Base-by-base conservation (phyloP, 192 early-diverging fungal genomes). In the Coemansia sp. region DNA sequence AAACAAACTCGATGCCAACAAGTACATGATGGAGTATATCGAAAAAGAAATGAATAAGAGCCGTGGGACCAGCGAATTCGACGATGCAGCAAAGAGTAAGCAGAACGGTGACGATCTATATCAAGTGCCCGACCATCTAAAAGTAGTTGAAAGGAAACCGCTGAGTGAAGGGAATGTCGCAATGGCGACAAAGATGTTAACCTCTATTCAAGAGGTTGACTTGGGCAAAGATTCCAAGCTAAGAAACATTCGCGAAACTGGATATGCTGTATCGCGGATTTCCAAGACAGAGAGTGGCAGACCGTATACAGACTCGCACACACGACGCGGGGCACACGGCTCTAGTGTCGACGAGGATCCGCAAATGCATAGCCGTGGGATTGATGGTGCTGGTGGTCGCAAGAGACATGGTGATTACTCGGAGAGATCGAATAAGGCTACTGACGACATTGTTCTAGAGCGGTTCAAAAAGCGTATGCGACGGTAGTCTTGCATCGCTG, bases 171-270 rank as follows among this genome's bases (percentile, higher is more conserved):
- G 92, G 12, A 93, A 89, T 55, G 91, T 93, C 7, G 87, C 92
- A 22, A 77, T 91, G 25, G 93, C 92, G 4, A 82, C 91, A 15
- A 83, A 86, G 11, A 93, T 96, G 91, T 64, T 96, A 30, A 92
- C 91, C 7, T 91, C 91, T 4, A 93, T 96, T 57, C 94, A 93
- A 9, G 92, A 94, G 65, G 89, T 93, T 9, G 91, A 94, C 62
- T 73, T 96, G 9, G 94, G 92, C 19, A 87, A 89, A 39, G 85
- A 84, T 82, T 87, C 82, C 19, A 84, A 80, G 21, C 38, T 66
- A 15, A 53, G 59, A 13, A 93, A 93, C 56, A 93, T 91, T 46
- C 85, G 89, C 59, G 87, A 86, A 41, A 96, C 93, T 7, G 87
- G 92, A 59, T 80, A 18, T 46, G 58, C 68, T 2, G 53, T 83